A percentile compares a stretch with the other conserved stretches of the same genome.
phyloP scores from a whole-genome alignment of 306 rosid species.

The Lathyrus tuberosus region DNA sequence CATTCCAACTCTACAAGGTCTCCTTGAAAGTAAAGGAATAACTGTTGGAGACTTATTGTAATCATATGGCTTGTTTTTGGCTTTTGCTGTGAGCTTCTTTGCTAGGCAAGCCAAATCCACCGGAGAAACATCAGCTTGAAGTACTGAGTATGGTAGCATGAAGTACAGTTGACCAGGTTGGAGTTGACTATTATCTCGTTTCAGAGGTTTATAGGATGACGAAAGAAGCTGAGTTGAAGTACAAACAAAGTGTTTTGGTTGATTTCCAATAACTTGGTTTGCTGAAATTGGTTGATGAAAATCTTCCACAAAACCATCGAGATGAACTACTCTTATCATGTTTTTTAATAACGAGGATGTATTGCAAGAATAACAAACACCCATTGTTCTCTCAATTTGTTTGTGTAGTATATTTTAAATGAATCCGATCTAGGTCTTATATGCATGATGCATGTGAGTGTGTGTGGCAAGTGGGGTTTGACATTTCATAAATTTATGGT shows the following conservation, averaged over 20 bases:
- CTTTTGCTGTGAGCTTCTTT: slow-evolving; percentile 55
- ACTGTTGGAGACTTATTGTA: slow-evolving; percentile 22
- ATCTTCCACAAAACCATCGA: slow-evolving; percentile 67
- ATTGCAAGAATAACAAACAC: slow-evolving; percentile 58
- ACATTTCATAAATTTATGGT: slow-evolving; percentile 10
- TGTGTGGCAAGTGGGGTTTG: slow-evolving; percentile 21
- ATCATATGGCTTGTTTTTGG: slow-evolving; percentile 40
- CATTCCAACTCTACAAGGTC: slow-evolving; percentile 45
- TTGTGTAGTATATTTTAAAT: slow-evolving; percentile 13
- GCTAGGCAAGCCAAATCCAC: slow-evolving; percentile 61
- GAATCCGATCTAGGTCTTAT: not conserved
- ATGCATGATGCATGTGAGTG: not conserved
- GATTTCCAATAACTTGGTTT: slow-evolving; percentile 52
- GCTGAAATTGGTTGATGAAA: slow-evolving; percentile 61
- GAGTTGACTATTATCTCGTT: slow-evolving; percentile 51
- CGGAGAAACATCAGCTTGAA: slow-evolving; percentile 67
- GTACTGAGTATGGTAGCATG: slow-evolving; percentile 64
- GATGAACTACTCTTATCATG: slow-evolving; percentile 63
- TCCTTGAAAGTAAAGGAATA: slow-evolving; percentile 29
- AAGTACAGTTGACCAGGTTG: slow-evolving; percentile 69
- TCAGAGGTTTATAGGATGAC: slow-evolving; percentile 47
- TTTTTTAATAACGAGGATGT: slow-evolving; percentile 38
- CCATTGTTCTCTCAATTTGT: slow-evolving; percentile 40
- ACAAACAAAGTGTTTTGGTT: slow-evolving; percentile 62
- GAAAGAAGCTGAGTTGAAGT: slow-evolving; percentile 70